Evolutionary conservation across 2,329 filamentous ascomycete genomes (phyloP).

Genomic region (Aspergillus tamarii): DNA sequence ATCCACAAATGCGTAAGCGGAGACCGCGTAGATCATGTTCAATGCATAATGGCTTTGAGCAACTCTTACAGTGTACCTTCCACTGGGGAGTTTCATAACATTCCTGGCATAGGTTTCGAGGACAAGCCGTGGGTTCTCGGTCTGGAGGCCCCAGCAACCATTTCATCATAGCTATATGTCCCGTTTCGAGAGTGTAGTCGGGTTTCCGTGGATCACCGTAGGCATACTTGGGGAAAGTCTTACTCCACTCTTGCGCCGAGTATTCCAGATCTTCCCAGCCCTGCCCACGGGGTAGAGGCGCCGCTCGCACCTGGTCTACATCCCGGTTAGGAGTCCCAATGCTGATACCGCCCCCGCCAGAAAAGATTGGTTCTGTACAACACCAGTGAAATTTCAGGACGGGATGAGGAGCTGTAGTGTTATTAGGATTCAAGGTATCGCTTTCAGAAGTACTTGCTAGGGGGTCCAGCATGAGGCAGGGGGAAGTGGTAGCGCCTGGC

Average conservation of each 20-base stretch:
- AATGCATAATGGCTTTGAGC: constrained; percentile 61
- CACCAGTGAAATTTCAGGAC: constrained; percentile 63
- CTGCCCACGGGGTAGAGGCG: constrained; percentile 57
- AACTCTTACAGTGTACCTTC: constrained; percentile 62
- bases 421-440: constrained; percentile 39
- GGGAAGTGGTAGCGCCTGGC: constrained; percentile 57
- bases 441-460: constrained; percentile 32
- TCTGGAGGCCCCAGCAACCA: constrained; percentile 54
- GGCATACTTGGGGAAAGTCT: constrained; percentile 43
- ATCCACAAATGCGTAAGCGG: constrained; percentile 61
- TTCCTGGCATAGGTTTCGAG: constrained; percentile 60
- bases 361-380: constrained; percentile 63
- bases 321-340: constrained; percentile 58
- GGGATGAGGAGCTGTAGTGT: constrained; percentile 44
- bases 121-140: constrained; percentile 52
- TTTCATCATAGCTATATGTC: constrained; percentile 48
- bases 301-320: constrained; percentile 59
- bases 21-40: constrained; percentile 62
- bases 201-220: constrained; percentile 44
- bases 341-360: constrained; percentile 62
- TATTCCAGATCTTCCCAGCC: constrained; percentile 61
- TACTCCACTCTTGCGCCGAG: constrained; percentile 45
- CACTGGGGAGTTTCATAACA: constrained; percentile 62
- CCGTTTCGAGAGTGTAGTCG: constrained; percentile 44
- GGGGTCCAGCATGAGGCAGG: constrained; percentile 62